These are phyloP conservation scores for Mikania micrantha DNA, from an alignment of 129 eudicot species.

Conservation along the genomic window DNA sequence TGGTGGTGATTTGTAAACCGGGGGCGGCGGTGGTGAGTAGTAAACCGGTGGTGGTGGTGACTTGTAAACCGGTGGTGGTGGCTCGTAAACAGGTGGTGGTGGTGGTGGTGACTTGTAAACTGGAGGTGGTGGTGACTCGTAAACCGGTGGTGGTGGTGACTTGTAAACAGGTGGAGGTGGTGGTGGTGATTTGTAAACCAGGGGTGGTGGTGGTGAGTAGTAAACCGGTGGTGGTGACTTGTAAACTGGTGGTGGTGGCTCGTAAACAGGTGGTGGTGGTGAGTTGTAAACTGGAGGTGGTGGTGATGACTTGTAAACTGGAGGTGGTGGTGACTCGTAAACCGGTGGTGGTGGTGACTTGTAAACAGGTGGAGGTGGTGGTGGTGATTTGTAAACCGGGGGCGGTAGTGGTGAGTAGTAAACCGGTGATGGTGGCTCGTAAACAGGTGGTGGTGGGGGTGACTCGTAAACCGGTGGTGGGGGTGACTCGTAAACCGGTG, in stretches of 20 bases:
- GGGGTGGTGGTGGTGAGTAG: conserved; percentile 7
- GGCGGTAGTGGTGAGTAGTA: conserved; percentile 20
- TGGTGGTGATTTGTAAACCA: conserved; percentile 18
- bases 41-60: background rate
- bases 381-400: conserved; percentile 24
- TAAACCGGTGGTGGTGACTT: conserved; percentile 9
- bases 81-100: conserved; percentile 15
- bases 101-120: conserved; percentile 26
- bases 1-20: conserved; percentile 22
- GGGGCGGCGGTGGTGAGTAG: conserved; percentile 33
- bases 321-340: conserved; percentile 24
- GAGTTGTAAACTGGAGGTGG: conserved; percentile 9
- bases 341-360: conserved; percentile 18
- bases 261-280: background rate
- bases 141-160: conserved; percentile 26
- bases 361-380: conserved; percentile 30
- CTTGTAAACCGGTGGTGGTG: conserved; percentile 17
- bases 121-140: too few species aligned
- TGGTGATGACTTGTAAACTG: conserved; percentile 24
- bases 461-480: conserved; percentile 27
- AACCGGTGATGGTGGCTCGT: conserved; percentile 26
- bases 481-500: conserved; percentile 31
- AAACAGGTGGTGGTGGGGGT: conserved; percentile 22
- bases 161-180: conserved; percentile 31
- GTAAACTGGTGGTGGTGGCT: background rate